Base-by-base conservation (phyloP, 345 rosid species). In the Streptanthus diversifolius region DNA sequence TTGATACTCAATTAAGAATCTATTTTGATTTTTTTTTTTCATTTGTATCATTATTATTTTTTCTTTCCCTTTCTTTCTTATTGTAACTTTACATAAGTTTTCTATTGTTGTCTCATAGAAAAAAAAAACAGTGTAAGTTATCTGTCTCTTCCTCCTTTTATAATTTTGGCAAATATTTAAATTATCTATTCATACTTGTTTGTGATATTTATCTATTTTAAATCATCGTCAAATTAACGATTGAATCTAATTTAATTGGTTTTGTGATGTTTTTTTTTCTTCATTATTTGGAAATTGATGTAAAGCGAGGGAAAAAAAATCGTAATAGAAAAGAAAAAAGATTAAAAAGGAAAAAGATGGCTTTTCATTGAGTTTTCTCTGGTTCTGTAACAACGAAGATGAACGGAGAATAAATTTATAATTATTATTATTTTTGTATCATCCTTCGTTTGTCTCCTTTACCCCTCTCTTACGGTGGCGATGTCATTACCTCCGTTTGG, bases 401-500 rank as follows among this genome's bases (percentile, higher is more conserved):
- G 66, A 70, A 76, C 60, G 56, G 54, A 56, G 80, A 76, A 63
- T 71, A 77, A 77, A 22, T 21, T 25, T 30, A 1, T n/a, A n/a
- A n/a, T n/a, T n/a, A n/a, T n/a, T n/a, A n/a, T n/a, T n/a, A n/a
- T n/a, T n/a, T n/a, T n/a, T n/a, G n/a, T n/a, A n/a, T 33, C 15
- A 35, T 21, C 51, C 53, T 44, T 63, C 18, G 25, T 12, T 48
- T n/a, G 11, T 39, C 60, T 4, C 21, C 7, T 17, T 49, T n/a
- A n/a, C 21, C 51, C 11, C 66, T 63, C 6, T 36, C 12, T 47
- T 6, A 56, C 63, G 80, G 72, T 57, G 80, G 72, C 72, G 53
- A 71, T 77, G 80, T 49, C 41, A 7, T 40, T 65, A 58, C 76
- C 68, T 58, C 76, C 72, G 63, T 77, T 71, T 48, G 39, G 25